These are phyloP conservation scores for Poronia punctata DNA, from an alignment of 495 filamentous ascomycete species.

Conservation along the genomic window DNA sequence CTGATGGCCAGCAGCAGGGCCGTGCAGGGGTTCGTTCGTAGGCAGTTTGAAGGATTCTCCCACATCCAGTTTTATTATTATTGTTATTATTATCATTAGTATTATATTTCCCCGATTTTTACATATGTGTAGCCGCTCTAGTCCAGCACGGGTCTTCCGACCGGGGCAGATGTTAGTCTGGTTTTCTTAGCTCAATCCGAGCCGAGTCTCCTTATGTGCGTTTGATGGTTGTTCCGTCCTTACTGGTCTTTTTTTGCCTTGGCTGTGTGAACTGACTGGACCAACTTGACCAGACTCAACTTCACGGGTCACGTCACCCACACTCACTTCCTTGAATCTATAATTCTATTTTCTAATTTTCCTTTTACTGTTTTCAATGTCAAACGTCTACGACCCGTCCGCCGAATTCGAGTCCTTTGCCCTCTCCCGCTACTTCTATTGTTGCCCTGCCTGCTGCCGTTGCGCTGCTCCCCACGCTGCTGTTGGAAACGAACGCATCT, in stretches of 20 bases:
- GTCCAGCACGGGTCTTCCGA: slow-evolving; percentile 5
- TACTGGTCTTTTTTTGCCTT: slow-evolving; percentile 3
- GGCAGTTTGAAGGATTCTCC: slow-evolving; percentile 28
- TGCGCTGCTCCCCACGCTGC: no score
- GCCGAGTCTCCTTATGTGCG: no score
- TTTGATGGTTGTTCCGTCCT: no score
- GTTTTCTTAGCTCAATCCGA: slow-evolving; percentile 9
- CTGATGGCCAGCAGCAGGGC: slow-evolving; percentile 19
- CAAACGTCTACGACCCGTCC: no score
- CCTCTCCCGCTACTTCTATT: no score
- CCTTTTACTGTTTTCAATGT: no score
- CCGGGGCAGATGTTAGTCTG: slow-evolving; percentile 3
- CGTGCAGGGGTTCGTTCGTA: slow-evolving; percentile 9
- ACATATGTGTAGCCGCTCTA: no score
- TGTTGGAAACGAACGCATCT: no score
- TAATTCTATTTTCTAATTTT: no score
- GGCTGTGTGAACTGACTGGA: no score
- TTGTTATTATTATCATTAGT: not conserved
- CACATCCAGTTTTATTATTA: slow-evolving; percentile 21
- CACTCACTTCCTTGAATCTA: slow-evolving; percentile 7
- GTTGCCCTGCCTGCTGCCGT: no score
- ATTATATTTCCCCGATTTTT: slow-evolving; percentile 9
- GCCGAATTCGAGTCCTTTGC: no score
- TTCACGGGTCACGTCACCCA: slow-evolving; percentile 12
- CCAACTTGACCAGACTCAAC: slow-evolving; percentile 8